A percentile compares a stretch with the other conserved stretches of the same genome.
phyloP scores from a whole-genome alignment of 2,329 filamentous ascomycete genomes.

The Onygena corvina region DNA sequence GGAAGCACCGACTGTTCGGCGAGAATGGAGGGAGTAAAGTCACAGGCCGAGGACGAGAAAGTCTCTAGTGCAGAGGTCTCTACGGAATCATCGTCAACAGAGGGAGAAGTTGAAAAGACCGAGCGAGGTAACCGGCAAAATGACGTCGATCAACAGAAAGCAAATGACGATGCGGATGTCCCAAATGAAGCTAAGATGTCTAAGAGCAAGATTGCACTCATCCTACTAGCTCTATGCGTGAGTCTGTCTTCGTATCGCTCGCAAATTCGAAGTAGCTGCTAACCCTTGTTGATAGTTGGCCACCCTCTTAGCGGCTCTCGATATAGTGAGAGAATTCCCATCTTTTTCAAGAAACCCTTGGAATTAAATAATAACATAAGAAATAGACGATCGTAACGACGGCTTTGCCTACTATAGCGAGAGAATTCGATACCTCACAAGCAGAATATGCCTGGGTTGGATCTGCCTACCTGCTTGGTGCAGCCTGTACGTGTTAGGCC shows the following conservation, averaged over 20 bases:
- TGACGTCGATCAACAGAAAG: not conserved
- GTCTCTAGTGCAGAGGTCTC: not conserved
- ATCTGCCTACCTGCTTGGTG: conserved; percentile 26
- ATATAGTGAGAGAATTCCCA: conserved; percentile 36
- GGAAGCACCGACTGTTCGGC: conserved; percentile 2
- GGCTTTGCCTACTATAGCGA: conserved; percentile 26
- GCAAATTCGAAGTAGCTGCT: not conserved
- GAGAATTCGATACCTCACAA: conserved; percentile 23
- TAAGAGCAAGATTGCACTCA: conserved; percentile 14
- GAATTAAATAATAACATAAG: conserved; percentile 4
- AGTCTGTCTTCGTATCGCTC: not conserved
- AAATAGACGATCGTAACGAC: conserved; percentile 26
- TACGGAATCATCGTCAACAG: not conserved
- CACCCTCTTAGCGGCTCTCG: conserved; percentile 48
- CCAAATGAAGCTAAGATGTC: conserved; percentile 9
- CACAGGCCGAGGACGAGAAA: not conserved
- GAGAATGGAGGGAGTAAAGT: not conserved
- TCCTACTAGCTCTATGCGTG: conserved; percentile 15
- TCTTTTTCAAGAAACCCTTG: conserved; percentile 8
- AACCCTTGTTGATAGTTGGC: conserved; percentile 33
- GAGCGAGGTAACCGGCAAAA: not conserved
- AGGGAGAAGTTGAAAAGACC: not conserved
- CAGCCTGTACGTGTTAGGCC: conserved; percentile 20
- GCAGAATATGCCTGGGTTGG: conserved; percentile 30
- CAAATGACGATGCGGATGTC: conserved; percentile 1